These are phyloP conservation scores for Vigna radiata DNA, from an alignment of 306 rosid species.

Conservation along the genomic window DNA sequence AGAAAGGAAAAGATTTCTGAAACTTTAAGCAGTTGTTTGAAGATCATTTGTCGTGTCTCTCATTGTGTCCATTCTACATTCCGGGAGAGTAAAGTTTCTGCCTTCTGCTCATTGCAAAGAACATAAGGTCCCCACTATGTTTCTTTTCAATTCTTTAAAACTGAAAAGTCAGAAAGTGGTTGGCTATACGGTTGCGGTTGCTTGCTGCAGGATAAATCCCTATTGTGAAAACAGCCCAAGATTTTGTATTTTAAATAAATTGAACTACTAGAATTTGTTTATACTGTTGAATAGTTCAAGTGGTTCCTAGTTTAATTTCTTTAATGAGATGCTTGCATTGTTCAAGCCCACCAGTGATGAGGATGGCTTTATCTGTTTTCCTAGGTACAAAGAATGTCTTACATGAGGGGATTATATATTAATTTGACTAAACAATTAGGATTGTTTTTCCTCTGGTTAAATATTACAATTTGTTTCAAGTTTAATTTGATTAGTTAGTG, in stretches of 20 bases:
- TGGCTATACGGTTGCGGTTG: conserved; percentile 45
- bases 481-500: conserved; percentile 42
- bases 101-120: conserved; percentile 26
- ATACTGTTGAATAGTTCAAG: conserved; percentile 38
- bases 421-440: conserved; percentile 25
- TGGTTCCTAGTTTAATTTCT: conserved; percentile 25
- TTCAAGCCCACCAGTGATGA: conserved; percentile 9
- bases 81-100: conserved; percentile 51
- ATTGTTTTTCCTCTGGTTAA: conserved; percentile 13
- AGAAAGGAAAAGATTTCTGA: background rate
- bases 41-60: conserved; percentile 19
- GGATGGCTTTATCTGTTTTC: conserved; percentile 20
- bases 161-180: conserved; percentile 37
- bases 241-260: conserved; percentile 28
- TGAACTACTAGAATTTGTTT: conserved; percentile 20
- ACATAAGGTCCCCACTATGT: conserved; percentile 43
- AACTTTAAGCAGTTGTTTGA: conserved; percentile 31
- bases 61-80: conserved; percentile 45
- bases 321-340: conserved; percentile 11
- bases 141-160: background rate
- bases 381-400: background rate
- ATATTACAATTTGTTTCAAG: conserved; percentile 34
- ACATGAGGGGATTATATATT: conserved; percentile 40
- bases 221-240: background rate
- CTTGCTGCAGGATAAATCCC: conserved; percentile 14